phyloP scores from a whole-genome alignment of 2,329 filamentous ascomycete species.

The Berkeleyomyces rouxiae region DNA sequence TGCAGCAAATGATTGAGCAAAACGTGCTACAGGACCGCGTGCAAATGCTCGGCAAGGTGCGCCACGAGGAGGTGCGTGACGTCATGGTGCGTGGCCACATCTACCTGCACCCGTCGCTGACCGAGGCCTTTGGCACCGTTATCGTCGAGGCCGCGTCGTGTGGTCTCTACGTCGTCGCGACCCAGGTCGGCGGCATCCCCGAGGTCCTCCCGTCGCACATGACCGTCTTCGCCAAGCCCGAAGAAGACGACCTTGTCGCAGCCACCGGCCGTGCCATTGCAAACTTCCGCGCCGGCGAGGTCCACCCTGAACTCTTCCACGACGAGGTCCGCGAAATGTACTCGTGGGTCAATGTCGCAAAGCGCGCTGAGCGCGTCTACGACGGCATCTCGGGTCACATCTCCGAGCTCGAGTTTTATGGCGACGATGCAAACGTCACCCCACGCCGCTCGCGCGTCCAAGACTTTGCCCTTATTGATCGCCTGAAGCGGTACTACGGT shows the following conservation, averaged over 20 bases:
- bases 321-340: conserved; percentile 98
- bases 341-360: conserved; percentile 90
- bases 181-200: conserved; percentile 88
- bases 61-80: conserved; percentile 90
- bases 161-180: conserved; percentile 91
- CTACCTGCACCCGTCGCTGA: conserved; percentile 86
- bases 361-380: conserved; percentile 87
- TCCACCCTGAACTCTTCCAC: conserved; percentile 86
- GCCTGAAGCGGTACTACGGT: conserved; percentile 90
- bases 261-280: conserved; percentile 83
- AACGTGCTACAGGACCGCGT: conserved; percentile 89
- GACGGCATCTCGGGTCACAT: conserved; percentile 81
- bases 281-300: conserved; percentile 66
- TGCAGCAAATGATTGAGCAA: conserved; percentile 95
- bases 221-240: conserved; percentile 93
- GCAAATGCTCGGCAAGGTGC: conserved; percentile 76
- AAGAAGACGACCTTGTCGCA: conserved; percentile 84
- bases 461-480: conserved; percentile 84
- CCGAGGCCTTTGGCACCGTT: conserved; percentile 93
- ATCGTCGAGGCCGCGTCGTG: conserved; percentile 95
- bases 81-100: conserved; percentile 97
- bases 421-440: conserved; percentile 37
- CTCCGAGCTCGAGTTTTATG: conserved; percentile 70
- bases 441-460: conserved; percentile 54
- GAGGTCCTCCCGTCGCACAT: conserved; percentile 92